Conservation (phyloP, 1,284 basidiomycete species). For the Ganoderma lucidum region DNA sequence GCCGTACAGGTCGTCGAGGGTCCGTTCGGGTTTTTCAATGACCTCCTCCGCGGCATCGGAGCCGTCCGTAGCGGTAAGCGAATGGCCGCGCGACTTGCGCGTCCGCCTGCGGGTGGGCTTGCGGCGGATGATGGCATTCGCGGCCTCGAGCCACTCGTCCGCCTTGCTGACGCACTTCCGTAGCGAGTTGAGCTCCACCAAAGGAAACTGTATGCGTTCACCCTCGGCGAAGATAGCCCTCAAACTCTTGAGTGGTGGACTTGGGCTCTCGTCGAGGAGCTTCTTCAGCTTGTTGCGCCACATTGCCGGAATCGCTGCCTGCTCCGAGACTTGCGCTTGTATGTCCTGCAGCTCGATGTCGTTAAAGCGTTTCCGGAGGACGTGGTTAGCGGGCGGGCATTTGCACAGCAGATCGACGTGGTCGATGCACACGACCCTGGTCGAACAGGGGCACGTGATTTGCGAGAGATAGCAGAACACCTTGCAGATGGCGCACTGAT, state of each 20-base stretch:
- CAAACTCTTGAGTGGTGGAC: conserved; percentile 79
- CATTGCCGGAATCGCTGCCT: conserved; percentile 75
- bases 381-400: conserved; percentile 65
- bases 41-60: conserved; percentile 64
- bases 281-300: conserved; percentile 82
- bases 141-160: conserved; percentile 86
- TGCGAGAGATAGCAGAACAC: conserved; percentile 96
- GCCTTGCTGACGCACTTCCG: conserved; percentile 83
- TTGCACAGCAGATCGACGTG: conserved; percentile 85
- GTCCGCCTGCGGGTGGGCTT: conserved; percentile 79
- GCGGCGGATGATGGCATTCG: conserved; percentile 73
- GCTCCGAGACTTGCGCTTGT: conserved; percentile 69
- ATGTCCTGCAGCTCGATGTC: conserved; percentile 83
- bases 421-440: conserved; percentile 85
- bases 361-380: conserved; percentile 82
- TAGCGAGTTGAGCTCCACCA: conserved; percentile 78
- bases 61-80: conserved; percentile 41
- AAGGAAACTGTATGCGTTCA: conserved; percentile 80
- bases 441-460: conserved; percentile 82
- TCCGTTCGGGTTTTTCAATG: conserved; percentile 62
- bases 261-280: conserved; percentile 70
- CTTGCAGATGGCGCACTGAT: conserved; percentile 95
- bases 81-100: conserved; percentile 66
- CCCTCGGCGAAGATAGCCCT: conserved; percentile 86
- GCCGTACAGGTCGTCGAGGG: conserved; percentile 70